A percentile compares a stretch with the other conserved stretches of the same genome.
Conservation (phyloP, 2,329 filamentous ascomycete genomes). For the Botrytis porri region DNA sequence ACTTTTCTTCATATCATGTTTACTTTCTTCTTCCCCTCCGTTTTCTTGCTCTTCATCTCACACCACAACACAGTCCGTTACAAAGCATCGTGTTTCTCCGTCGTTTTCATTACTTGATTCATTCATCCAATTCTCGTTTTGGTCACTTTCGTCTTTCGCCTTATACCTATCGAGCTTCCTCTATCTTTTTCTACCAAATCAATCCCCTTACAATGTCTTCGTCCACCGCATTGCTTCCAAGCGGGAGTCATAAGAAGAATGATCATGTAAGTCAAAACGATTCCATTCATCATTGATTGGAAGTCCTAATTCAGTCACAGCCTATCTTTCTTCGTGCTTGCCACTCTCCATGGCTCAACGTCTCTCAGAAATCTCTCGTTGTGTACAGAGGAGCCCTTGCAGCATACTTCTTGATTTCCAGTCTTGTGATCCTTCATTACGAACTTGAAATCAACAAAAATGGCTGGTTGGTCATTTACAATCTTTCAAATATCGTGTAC, state of each 20-base stretch:
- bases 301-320: constrained; percentile 18
- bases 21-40: constrained; percentile 12
- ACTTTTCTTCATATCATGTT: background rate
- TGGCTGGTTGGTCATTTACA: constrained; percentile 32
- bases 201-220: constrained; percentile 33
- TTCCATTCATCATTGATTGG: background rate
- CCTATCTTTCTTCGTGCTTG: constrained; percentile 39
- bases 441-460: constrained; percentile 28
- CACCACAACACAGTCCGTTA: background rate
- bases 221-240: constrained; percentile 38
- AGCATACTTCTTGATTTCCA: constrained; percentile 30
- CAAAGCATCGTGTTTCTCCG: constrained; percentile 9
- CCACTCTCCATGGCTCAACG: constrained; percentile 37
- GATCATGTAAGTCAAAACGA: constrained; percentile 29
- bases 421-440: constrained; percentile 31
- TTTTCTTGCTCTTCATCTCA: constrained; percentile 11
- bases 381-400: constrained; percentile 31
- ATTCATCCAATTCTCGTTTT: constrained; percentile 13
- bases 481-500: constrained; percentile 36
- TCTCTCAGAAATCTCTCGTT: constrained; percentile 35
- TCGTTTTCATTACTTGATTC: background rate
- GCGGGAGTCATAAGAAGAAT: constrained; percentile 29
- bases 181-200: background rate
- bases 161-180: constrained; percentile 11
- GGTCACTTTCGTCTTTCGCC: constrained; percentile 15